Evolutionary conservation across 306 rosid species (phyloP).

Genomic region (Quercus berberidifolia): DNA sequence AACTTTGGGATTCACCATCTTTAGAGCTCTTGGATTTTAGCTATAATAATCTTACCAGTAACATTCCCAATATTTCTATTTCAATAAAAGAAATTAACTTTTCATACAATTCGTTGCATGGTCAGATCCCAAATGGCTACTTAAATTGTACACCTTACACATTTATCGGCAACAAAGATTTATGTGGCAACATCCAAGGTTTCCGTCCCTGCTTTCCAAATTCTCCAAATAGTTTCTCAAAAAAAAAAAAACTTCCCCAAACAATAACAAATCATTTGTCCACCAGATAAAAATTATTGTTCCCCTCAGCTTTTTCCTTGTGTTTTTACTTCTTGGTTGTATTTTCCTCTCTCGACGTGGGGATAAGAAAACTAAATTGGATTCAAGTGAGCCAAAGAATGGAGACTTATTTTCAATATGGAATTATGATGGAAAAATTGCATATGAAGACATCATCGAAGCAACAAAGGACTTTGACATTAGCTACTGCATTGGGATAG

Average conservation of each 20-base stretch:
- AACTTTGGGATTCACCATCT: fast-evolving
- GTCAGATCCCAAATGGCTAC: neutral
- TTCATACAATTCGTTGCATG: neutral
- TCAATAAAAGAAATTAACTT: neutral
- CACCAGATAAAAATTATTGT: neutral
- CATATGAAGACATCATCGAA: neutral
- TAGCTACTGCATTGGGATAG: constrained; percentile 4
- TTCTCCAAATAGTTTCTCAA: no score
- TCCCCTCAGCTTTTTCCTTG: neutral
- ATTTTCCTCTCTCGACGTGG: neutral
- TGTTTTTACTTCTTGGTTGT: neutral
- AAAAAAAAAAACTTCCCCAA: no score
- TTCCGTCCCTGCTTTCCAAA: neutral
- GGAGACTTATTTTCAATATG: neutral
- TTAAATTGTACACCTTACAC: neutral
- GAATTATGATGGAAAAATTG: neutral
- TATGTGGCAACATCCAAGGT: neutral
- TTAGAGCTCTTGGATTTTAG: neutral
- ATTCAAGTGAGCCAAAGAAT: neutral
- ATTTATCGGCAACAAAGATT: neutral
- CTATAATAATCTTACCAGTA: neutral
- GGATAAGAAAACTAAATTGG: neutral
- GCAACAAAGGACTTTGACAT: neutral
- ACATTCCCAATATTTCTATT: neutral
- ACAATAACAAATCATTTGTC: neutral